Evolutionary conservation across 805 yeast genomes (phyloP), one percentile per base, ranked within the genome.

Genomic region (Nakazawaea pomicola): DNA sequence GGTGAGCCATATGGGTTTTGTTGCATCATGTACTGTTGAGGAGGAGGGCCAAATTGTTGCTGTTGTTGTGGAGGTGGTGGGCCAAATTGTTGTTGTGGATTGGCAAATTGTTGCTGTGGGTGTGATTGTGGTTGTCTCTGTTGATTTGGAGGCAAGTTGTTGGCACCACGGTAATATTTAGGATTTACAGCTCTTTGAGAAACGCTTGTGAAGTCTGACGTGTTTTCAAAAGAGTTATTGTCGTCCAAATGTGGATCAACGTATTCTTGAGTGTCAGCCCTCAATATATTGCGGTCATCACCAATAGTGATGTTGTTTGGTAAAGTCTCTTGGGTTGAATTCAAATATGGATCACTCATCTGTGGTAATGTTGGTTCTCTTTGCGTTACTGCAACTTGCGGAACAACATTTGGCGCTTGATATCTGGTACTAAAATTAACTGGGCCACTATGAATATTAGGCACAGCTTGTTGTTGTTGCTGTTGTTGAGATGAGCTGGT

Each of bases 171-270:
- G 41, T 64, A 68, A 49, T 75, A 78, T 20, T 65, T 60, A 14
- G 83, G 85, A 52, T 83, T 83, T 12, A 78, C 70, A 20, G 80
- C 89, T 55, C 91, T 67, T 59, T 83, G 91, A 6, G 90, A 81
- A 2, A 84, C 85, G 39, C 88, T 79, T 1, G 93, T 83, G 58
- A 84, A 81, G 52, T 80, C 82, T 1, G 91, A 83, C 35, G 68
- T 77, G 14, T 52, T 59, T 29, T 56, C 55, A 19, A 48, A 48
- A 11, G 57, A 55, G 15, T 58, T 58, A 25, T 53, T 60, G n/a
- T 51, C 53, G 12, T 41, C 44, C 17, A 54, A 36, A 6, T 20
- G 29, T 19, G 41, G 35, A 32, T 39, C 45, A 29, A 32, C 23
- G 32, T 44, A 17, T 41, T 43, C 36, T 28, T 29, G 27, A 8